Percentiles rank a stretch among this genome's conserved stretches.
Conservation (phyloP, 2,329 filamentous ascomycete genomes). For the Diaporthe ilicicola region DNA sequence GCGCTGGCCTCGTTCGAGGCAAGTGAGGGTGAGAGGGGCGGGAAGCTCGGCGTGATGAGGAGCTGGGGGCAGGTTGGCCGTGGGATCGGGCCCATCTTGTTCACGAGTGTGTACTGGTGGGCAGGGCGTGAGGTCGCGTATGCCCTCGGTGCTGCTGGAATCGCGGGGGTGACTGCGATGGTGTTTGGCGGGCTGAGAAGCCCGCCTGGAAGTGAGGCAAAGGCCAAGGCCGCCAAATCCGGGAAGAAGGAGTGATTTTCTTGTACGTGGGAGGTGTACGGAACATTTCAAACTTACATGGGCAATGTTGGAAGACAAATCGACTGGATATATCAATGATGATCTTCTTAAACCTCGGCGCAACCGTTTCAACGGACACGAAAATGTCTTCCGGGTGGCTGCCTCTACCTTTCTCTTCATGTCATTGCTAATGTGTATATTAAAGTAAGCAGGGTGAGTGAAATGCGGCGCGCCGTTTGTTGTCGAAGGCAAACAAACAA, state of each 20-base stretch:
- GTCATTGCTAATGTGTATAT: not conserved
- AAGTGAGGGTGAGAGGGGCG: conserved; percentile 78
- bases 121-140: conserved; percentile 90
- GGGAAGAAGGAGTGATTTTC: conserved; percentile 33
- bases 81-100: conserved; percentile 85
- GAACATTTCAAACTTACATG: not conserved
- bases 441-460: not conserved
- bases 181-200: conserved; percentile 78
- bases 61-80: conserved; percentile 87
- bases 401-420: not conserved
- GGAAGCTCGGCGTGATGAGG: conserved; percentile 84
- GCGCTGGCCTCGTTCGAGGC: conserved; percentile 93
- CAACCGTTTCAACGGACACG: not conserved
- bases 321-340: not conserved
- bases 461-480: not conserved
- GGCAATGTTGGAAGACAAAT: not conserved
- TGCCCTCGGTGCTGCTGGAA: conserved; percentile 79
- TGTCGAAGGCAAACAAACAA: not conserved
- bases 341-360: not conserved
- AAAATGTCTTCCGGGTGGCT: no score
- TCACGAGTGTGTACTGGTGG: conserved; percentile 99
- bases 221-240: conserved; percentile 26
- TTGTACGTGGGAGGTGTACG: not conserved
- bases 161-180: conserved; percentile 75
- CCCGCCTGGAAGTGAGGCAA: conserved; percentile 53